Evolutionary conservation across 257 asterid species (phyloP).

Genomic region (Echites panduratus): DNA sequence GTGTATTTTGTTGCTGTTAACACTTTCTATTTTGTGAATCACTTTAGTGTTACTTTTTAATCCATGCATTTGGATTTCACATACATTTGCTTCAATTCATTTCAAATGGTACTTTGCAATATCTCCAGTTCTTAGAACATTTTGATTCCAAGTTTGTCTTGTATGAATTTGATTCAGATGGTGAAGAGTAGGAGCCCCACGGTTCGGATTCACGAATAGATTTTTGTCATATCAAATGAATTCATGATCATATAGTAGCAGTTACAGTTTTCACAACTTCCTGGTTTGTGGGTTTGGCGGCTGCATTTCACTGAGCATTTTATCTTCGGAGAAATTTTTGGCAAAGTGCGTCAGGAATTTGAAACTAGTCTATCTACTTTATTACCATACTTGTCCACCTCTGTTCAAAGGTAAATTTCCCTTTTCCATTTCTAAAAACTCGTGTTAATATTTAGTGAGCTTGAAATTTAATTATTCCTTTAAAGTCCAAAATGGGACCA

Average conservation of each 20-base stretch:
- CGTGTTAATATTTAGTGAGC: background rate
- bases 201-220: conserved; percentile 43
- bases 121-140: background rate
- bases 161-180: conserved; percentile 44
- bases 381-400: conserved; percentile 3
- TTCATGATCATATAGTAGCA: conserved; percentile 9
- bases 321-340: conserved; percentile 13
- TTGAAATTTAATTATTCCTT: background rate
- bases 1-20: background rate
- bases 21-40: background rate
- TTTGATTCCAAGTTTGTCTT: conserved; percentile 11
- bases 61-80: background rate
- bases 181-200: conserved; percentile 55
- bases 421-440: background rate
- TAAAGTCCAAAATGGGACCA: background rate
- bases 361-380: conserved; percentile 2
- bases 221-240: conserved; percentile 14
- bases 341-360: conserved; percentile 11
- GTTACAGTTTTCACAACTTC: background rate
- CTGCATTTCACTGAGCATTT: conserved; percentile 7
- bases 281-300: conserved; percentile 11
- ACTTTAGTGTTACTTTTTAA: background rate
- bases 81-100: background rate
- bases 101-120: background rate
- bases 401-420: conserved; percentile 18